Conservation (phyloP, 1,284 basidiomycete species). For the Mycena citricolor region DNA sequence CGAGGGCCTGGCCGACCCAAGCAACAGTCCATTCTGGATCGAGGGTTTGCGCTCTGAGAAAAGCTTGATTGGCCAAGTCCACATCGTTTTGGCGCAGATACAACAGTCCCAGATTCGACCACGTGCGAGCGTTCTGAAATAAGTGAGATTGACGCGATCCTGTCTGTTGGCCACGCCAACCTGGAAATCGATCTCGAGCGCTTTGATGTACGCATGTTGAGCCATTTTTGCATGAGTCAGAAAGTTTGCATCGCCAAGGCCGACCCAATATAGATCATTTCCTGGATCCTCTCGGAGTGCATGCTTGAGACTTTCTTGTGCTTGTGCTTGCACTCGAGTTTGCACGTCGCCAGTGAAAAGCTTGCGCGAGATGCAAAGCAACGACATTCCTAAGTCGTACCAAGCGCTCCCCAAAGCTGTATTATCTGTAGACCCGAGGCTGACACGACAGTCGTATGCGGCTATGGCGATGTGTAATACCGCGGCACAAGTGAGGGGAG, state of each 20-base stretch:
- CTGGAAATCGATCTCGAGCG: constrained; percentile 83
- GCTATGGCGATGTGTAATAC: constrained; percentile 61
- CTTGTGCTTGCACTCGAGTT: constrained; percentile 46
- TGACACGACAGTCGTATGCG: constrained; percentile 72
- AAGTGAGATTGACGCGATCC: constrained; percentile 8
- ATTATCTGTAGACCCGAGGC: constrained; percentile 65
- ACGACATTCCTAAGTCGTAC: constrained; percentile 75
- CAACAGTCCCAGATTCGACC: constrained; percentile 90
- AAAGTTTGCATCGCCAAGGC: constrained; percentile 77
- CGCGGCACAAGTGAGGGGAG: constrained; percentile 37
- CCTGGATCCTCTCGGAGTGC: constrained; percentile 77
- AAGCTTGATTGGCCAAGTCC: constrained; percentile 84
- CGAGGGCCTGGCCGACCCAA: constrained; percentile 93
- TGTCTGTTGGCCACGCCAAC: constrained; percentile 36
- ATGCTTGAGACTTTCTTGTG: constrained; percentile 65
- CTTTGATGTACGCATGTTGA: constrained; percentile 92
- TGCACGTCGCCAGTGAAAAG: constrained; percentile 33
- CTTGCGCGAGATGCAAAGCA: constrained; percentile 54
- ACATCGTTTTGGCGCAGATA: constrained; percentile 83
- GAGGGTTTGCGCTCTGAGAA: constrained; percentile 86
- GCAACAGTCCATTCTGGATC: constrained; percentile 89
- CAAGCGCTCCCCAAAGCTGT: constrained; percentile 60
- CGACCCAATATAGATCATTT: constrained; percentile 81
- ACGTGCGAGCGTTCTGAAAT: constrained; percentile 77
- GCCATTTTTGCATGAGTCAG: constrained; percentile 66